Evolutionary conservation across 2,329 filamentous ascomycete genomes (phyloP), one percentile per base, ranked within the genome.

Genomic region (Cladobotryum mycophilum): DNA sequence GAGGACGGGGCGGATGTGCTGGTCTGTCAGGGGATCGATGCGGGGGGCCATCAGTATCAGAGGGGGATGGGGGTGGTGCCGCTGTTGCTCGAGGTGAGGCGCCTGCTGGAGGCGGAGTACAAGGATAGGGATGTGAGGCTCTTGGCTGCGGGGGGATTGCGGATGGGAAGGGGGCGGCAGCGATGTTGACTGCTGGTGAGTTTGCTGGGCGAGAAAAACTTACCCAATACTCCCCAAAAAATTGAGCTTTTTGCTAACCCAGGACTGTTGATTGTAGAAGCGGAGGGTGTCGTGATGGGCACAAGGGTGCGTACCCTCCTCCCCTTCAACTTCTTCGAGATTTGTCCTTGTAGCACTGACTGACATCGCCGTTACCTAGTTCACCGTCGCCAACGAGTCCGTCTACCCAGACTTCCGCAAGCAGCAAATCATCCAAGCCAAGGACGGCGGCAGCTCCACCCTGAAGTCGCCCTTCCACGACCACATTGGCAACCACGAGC

Each of bases 11-110:
- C 78, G 1, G 80, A 86, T 57, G 79, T 79, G 25, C 58, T 86
- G 2, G 79, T 86, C 6, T 72, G 80, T 5, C 83, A 86, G 63
- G 82, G 83, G 3, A 71, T 73, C 5, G 83, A 86, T 64, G 82
- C 82, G 1, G 82, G 82, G 7, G 83, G 83, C 0, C 82, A 86
- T 60, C 81, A 83, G 54, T 76, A 79, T 41, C 70, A 70, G 1
- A 65, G 67, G 18, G 80, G 78, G 3, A 74, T 76, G 2, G 74
- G 81, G 5, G 65, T 85, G 2, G 63, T 84, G 3, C 70, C 73
- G 3, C 64, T 86, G 3, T 62, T 86, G 36, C 80, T 80, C 0
- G 82, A 85, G 65, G 72, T 82, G 8, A 66, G 64, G 44, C 73
- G 75, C 51, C 69, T 76, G 49, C 55, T 84, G 14, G 62, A 60